Evolutionary conservation across 2,329 filamentous ascomycete genomes (phyloP).

Genomic region (Alternaria novae-zelandiae): DNA sequence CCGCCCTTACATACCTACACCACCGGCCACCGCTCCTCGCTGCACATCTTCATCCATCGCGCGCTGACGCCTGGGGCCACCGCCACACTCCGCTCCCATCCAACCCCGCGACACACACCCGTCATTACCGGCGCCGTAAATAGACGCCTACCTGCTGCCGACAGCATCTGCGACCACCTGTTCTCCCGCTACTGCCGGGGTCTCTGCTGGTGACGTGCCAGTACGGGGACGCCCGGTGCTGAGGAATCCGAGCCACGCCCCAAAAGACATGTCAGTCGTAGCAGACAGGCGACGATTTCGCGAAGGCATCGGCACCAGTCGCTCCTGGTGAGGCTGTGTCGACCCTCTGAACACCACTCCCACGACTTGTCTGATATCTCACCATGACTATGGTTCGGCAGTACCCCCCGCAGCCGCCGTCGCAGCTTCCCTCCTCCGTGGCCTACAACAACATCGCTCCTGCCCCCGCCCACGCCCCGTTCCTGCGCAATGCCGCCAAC

Average conservation of each 20-base stretch:
- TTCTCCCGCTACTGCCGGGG: constrained; percentile 23
- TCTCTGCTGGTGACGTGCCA: constrained; percentile 39
- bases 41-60: constrained; percentile 1
- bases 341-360: neutral
- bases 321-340: constrained; percentile 46
- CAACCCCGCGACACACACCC: constrained; percentile 13
- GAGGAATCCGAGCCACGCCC: constrained; percentile 11
- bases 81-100: constrained; percentile 3
- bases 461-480: constrained; percentile 31
- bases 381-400: constrained; percentile 50
- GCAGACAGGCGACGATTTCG: constrained; percentile 48
- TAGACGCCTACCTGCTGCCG: neutral
- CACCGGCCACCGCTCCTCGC: constrained; percentile 8
- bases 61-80: constrained; percentile 12
- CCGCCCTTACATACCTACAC: constrained; percentile 18
- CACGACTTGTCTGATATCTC: constrained; percentile 9
- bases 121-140: neutral
- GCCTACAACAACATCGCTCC: constrained; percentile 33
- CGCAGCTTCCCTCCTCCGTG: constrained; percentile 34
- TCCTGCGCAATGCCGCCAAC: constrained; percentile 34
- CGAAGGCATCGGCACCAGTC: constrained; percentile 53
- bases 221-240: constrained; percentile 27
- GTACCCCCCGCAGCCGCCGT: constrained; percentile 43
- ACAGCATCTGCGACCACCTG: constrained; percentile 4
- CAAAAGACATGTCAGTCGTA: constrained; percentile 49